These are phyloP conservation scores for Pseudonitzschia multistriata DNA, from an alignment of 108 stramenopile species.

Conservation along the genomic window DNA sequence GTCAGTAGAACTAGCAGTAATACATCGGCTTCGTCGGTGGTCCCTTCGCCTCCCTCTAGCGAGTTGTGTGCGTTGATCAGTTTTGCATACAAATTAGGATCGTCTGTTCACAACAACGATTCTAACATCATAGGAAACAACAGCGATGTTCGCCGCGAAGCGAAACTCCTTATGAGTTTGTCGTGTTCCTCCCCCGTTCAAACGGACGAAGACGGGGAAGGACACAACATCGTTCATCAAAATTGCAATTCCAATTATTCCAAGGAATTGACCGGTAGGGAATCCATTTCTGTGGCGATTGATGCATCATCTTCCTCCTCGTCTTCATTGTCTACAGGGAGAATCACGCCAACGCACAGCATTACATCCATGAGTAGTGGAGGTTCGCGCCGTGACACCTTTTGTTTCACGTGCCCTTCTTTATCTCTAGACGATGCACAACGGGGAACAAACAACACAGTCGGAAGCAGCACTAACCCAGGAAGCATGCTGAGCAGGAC, in stretches of 20 bases:
- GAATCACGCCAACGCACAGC: constrained; percentile 29
- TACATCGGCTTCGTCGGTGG: background rate
- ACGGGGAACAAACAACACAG: background rate
- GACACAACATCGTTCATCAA: background rate
- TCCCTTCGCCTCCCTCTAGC: constrained; percentile 18
- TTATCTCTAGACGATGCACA: constrained; percentile 43
- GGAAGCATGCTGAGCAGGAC: constrained; percentile 56
- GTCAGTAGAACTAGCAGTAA: background rate
- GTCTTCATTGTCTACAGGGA: constrained; percentile 15
- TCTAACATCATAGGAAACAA: constrained; percentile 39
- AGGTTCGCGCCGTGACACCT: constrained; percentile 21
- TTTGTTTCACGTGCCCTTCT: constrained; percentile 56
- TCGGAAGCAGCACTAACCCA: constrained; percentile 17
- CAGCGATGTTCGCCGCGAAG: constrained; percentile 61
- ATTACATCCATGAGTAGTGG: constrained; percentile 23
- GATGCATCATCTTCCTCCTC: background rate
- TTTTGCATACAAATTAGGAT: constrained; percentile 56
- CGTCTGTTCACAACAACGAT: constrained; percentile 49
- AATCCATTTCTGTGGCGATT: background rate
- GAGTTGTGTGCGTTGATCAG: constrained; percentile 65
- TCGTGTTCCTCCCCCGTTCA: constrained; percentile 30
- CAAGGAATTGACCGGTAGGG: background rate
- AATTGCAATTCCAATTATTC: background rate
- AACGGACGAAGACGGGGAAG: background rate
- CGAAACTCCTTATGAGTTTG: constrained; percentile 80